Conservation (phyloP, 2,329 filamentous ascomycete species). For the Sarocladiaceae sp. region DNA sequence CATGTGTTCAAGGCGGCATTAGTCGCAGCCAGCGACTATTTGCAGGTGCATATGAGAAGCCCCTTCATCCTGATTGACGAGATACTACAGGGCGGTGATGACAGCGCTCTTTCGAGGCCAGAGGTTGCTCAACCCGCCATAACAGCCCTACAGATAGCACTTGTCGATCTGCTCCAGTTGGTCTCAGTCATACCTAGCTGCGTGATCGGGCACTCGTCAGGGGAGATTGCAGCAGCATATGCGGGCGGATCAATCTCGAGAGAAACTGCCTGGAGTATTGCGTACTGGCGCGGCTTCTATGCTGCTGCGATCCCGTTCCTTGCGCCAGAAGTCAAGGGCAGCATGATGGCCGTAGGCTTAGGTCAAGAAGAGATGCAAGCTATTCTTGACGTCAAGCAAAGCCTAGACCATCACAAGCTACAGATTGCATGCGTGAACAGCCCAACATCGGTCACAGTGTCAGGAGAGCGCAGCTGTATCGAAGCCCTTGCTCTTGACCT, state of each 20-base stretch:
- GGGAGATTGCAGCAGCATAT: conserved; percentile 9
- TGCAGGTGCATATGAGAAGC: conserved; percentile 19
- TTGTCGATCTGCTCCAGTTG: neutral
- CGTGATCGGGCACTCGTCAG: conserved; percentile 19
- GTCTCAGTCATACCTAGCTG: conserved; percentile 12
- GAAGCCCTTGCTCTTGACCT: conserved; percentile 11
- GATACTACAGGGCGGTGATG: neutral
- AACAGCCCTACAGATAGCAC: conserved; percentile 28
- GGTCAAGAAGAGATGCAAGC: neutral
- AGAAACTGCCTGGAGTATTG: conserved; percentile 2
- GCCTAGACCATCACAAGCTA: neutral
- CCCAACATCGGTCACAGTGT: conserved; percentile 22
- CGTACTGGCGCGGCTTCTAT: conserved; percentile 8
- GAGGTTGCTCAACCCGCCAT: conserved; percentile 27
- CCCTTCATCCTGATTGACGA: conserved; percentile 18
- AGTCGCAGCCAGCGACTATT: conserved; percentile 17
- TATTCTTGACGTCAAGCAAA: neutral
- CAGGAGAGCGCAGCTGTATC: conserved; percentile 20
- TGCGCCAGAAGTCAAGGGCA: neutral
- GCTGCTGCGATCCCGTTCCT: neutral
- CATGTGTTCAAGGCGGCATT: conserved; percentile 14
- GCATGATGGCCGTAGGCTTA: neutral
- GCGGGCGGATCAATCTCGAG: neutral
- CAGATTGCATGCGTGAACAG: conserved; percentile 27
- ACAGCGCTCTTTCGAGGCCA: conserved; percentile 11